phyloP scores from a whole-genome alignment of 768 basidiomycete genomes.

The Boletellus ananas region DNA sequence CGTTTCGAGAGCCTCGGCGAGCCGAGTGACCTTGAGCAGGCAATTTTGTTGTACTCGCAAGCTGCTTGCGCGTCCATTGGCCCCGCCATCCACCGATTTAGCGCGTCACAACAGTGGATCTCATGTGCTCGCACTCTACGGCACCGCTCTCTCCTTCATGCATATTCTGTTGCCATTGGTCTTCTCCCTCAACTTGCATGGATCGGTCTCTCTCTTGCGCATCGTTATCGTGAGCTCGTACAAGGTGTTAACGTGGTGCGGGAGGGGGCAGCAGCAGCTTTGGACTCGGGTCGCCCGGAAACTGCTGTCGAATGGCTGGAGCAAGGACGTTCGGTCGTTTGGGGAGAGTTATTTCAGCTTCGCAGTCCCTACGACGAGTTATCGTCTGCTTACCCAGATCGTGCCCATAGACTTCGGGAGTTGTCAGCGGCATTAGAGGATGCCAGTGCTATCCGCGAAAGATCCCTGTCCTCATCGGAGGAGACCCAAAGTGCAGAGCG shows the following conservation, averaged over 20 bases:
- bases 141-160: constrained; percentile 13
- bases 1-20: neutral
- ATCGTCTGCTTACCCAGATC: constrained; percentile 2
- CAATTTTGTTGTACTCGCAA: constrained; percentile 1
- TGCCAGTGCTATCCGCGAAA: neutral
- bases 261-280: constrained; percentile 21
- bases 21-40: constrained; percentile 1
- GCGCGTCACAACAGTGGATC: constrained; percentile 8
- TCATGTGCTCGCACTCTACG: neutral
- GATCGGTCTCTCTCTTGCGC: constrained; percentile 13
- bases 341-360: constrained; percentile 14
- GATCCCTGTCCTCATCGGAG: neutral
- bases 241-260: constrained; percentile 13
- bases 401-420: neutral
- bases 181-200: constrained; percentile 20
- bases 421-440: neutral
- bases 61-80: constrained; percentile 3
- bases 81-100: neutral
- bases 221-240: constrained; percentile 14
- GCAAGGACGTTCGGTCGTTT: constrained; percentile 14
- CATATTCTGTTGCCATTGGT: constrained; percentile 18
- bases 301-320: constrained; percentile 16
- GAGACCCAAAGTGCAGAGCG: neutral
- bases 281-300: constrained; percentile 6
- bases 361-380: constrained; percentile 9